These are phyloP conservation scores for Hypoxylon sp. DNA, from an alignment of 2,329 filamentous ascomycete genomes.

Conservation along the genomic window DNA sequence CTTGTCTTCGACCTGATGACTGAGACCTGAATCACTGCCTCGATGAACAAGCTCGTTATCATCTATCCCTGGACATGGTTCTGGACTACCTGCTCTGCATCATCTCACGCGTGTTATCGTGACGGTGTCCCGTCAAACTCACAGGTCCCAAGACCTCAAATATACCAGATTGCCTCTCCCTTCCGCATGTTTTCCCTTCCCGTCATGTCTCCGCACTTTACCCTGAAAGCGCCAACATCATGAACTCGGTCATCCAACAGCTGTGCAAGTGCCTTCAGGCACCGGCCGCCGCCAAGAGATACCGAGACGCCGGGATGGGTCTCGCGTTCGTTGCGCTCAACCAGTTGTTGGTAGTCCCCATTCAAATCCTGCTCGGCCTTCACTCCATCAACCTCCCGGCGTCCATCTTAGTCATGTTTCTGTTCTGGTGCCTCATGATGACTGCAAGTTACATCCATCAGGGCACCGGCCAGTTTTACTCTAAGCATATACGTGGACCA, in stretches of 20 bases:
- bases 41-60: slow-evolving; percentile 8
- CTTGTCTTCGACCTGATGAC: slow-evolving; percentile 28
- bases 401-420: slow-evolving; percentile 49
- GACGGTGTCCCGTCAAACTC: slow-evolving; percentile 36
- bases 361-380: slow-evolving; percentile 44
- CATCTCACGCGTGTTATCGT: neutral
- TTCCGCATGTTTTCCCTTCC: slow-evolving; percentile 43
- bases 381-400: slow-evolving; percentile 48
- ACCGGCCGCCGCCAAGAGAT: slow-evolving; percentile 42
- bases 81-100: slow-evolving; percentile 27
- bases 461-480: slow-evolving; percentile 42
- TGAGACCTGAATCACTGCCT: slow-evolving; percentile 20
- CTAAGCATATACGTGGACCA: slow-evolving; percentile 46
- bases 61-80: slow-evolving; percentile 35
- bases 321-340: slow-evolving; percentile 42
- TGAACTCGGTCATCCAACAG: slow-evolving; percentile 40
- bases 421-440: slow-evolving; percentile 42
- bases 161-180: slow-evolving; percentile 14
- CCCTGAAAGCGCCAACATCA: slow-evolving; percentile 32
- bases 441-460: slow-evolving; percentile 41
- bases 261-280: slow-evolving; percentile 44
- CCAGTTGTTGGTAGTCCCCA: slow-evolving; percentile 46
- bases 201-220: slow-evolving; percentile 38
- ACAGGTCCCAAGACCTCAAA: slow-evolving; percentile 42
- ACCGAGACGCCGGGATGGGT: slow-evolving; percentile 45